Base-by-base conservation (phyloP, 345 rosid genomes). In the Noccaea caerulescens region DNA sequence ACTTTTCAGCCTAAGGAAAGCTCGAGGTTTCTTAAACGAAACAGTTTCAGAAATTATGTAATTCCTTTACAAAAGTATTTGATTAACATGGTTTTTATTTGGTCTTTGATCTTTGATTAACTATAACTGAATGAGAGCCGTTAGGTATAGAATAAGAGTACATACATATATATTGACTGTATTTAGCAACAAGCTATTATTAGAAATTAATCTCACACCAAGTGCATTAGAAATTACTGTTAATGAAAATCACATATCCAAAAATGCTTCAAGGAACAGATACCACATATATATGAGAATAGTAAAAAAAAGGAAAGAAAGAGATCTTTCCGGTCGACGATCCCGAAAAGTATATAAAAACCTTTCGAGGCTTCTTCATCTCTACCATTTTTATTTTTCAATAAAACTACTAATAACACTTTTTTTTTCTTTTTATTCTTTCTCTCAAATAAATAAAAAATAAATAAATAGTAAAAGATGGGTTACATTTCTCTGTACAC, bases 261-360 rank as follows among this genome's bases (percentile, higher is more conserved):
- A 47, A 58, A 59, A 47, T 16, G 14, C 59, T 27, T 50, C 11
- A 41, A 57, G 3, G 67, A 49, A 43, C 47, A 39, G 12, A 37
- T 38, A 50, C 77, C 77, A 49, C 77, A 58, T 32, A 41, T 66
- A 58, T 32, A 41, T 66, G 30, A 66, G 11, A 66, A 66, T 66
- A 73, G 72, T 41, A 49, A 66, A 57, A 20, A 44, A 44, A 44
- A n/a, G 6, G 2, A 6, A 58, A 39, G 30, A 6, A 8, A 11
- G 38, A 73, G 66, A 58, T 18, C 0, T 47, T 36, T 38, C 57
- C 70, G 63, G 56, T 72, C 2, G n/a, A 63, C 7, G 46, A 64
- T 43, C 33, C 51, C 50, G 7, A 55, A 14, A 37, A 32, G n/a
- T 46, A 44, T 56, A 66, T 65, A 66, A 14, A 38, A 3, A 0